Conservation (phyloP, 192 early-diverging fungal species). For the Helicostylum pulchrum region DNA sequence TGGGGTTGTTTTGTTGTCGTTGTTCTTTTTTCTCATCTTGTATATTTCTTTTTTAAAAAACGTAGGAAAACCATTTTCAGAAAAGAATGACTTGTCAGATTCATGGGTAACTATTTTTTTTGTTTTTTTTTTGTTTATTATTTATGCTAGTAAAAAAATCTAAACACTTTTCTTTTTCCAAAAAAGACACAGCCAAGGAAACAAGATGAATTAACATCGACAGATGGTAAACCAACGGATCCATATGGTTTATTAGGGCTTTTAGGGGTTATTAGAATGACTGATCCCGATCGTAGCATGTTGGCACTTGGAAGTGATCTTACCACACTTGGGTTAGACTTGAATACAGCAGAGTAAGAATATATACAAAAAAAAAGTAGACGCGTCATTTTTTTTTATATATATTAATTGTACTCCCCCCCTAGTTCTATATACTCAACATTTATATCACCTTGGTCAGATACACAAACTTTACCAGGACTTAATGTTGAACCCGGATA, state of each 20-base stretch:
- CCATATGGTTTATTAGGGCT: conserved; percentile 86
- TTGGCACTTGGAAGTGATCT: conserved; percentile 89
- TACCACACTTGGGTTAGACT: conserved; percentile 76
- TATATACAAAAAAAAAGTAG: neutral
- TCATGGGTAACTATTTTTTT: conserved; percentile 3
- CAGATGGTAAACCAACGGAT: conserved; percentile 40
- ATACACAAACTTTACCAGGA: conserved; percentile 59
- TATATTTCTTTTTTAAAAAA: too few species aligned
- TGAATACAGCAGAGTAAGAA: conserved; percentile 67
- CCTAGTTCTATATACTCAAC: conserved; percentile 70
- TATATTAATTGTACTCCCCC: too few species aligned
- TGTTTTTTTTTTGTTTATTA: neutral
- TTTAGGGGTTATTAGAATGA: conserved; percentile 76
- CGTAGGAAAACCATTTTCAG: conserved; percentile 10
- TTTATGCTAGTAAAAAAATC: neutral
- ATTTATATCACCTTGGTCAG: conserved; percentile 88
- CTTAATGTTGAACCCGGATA: conserved; percentile 79
- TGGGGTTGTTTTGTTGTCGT: neutral
- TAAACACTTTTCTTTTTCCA: conserved; percentile 3
- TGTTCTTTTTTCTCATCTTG: neutral
- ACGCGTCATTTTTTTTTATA: neutral
- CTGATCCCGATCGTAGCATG: conserved; percentile 72
- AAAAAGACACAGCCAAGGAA: conserved; percentile 11
- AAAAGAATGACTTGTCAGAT: conserved; percentile 16
- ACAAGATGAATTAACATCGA: neutral